Percentiles rank a stretch among this genome's conserved stretches.
phyloP scores from a whole-genome alignment of 208 protist species.

The Trypanosoma vivax region DNA sequence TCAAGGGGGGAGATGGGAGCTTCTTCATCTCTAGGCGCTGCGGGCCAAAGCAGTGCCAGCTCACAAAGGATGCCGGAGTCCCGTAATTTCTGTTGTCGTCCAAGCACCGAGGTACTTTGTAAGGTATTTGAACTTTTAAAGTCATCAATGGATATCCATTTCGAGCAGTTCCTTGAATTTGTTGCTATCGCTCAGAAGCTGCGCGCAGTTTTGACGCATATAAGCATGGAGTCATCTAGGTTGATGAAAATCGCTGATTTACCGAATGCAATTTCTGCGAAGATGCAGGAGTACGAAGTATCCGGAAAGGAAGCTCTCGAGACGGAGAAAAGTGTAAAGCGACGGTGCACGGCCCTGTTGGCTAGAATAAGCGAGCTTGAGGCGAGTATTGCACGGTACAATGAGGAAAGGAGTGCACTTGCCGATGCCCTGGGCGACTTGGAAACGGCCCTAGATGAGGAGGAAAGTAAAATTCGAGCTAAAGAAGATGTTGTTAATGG shows the following conservation, averaged over 20 bases:
- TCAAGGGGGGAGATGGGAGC: constrained; percentile 1
- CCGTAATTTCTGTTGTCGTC: background rate
- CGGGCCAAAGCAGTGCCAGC: constrained; percentile 1
- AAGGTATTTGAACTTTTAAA: constrained; percentile 19
- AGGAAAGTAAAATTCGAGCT: constrained; percentile 20
- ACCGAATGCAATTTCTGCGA: constrained; percentile 6
- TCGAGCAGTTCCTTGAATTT: constrained; percentile 43
- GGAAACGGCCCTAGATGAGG: constrained; percentile 4
- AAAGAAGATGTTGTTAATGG: constrained; percentile 18
- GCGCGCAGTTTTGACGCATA: constrained; percentile 1
- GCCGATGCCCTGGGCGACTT: background rate
- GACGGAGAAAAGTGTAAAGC: background rate
- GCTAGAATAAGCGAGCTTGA: background rate
- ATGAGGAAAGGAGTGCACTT: background rate
- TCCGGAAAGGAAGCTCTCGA: background rate
- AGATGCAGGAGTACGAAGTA: constrained; percentile 12
- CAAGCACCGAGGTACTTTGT: constrained; percentile 13
- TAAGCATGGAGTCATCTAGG: constrained; percentile 14
- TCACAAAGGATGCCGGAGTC: background rate
- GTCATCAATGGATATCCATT: constrained; percentile 3
- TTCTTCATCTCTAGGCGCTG: background rate
- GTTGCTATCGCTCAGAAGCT: constrained; percentile 20
- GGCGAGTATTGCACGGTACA: background rate
- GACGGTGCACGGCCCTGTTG: background rate
- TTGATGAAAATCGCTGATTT: constrained; percentile 8